phyloP scores from a whole-genome alignment of 495 filamentous ascomycete species.

The Aspergillus cristatus region DNA sequence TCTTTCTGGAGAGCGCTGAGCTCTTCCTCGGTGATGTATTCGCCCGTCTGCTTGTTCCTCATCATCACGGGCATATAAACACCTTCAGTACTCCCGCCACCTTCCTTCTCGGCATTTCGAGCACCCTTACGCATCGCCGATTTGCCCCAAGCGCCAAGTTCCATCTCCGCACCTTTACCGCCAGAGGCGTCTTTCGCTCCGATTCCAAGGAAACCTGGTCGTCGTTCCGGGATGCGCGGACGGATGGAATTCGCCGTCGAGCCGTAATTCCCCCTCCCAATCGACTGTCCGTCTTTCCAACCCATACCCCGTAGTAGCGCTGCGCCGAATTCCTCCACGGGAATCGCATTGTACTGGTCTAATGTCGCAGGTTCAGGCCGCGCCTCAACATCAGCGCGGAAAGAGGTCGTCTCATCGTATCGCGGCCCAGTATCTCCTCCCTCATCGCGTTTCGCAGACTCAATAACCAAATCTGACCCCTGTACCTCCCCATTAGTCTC shows the following conservation, averaged over 20 bases:
- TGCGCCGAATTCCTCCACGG: slow-evolving; percentile 89
- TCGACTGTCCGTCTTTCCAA: slow-evolving; percentile 77
- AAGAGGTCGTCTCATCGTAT: slow-evolving; percentile 57
- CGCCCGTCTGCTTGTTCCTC: slow-evolving; percentile 57
- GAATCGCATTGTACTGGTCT: slow-evolving; percentile 78
- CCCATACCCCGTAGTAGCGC: slow-evolving; percentile 85
- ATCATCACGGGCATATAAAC: slow-evolving; percentile 59
- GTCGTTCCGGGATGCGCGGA: slow-evolving; percentile 45
- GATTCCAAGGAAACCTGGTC: slow-evolving; percentile 76
- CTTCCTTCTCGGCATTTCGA: slow-evolving; percentile 35
- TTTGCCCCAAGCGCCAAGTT: slow-evolving; percentile 68
- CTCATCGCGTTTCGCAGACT: slow-evolving; percentile 21
- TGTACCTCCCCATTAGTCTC: slow-evolving; percentile 43
- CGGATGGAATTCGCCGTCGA: slow-evolving; percentile 19
- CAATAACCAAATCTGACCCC: slow-evolving; percentile 51
- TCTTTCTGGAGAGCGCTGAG: slow-evolving; percentile 41
- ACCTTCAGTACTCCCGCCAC: slow-evolving; percentile 34
- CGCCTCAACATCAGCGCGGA: slow-evolving; percentile 55
- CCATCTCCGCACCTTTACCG: slow-evolving; percentile 63
- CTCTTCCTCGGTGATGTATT: slow-evolving; percentile 56
- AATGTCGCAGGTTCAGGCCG: slow-evolving; percentile 67
- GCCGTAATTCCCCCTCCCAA: slow-evolving; percentile 48
- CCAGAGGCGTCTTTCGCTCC: slow-evolving; percentile 55
- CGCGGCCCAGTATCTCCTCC: slow-evolving; percentile 19
- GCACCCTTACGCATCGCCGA: slow-evolving; percentile 50